These are phyloP conservation scores for Pezicula rhizophila DNA, from an alignment of 2,329 filamentous ascomycete species.

Conservation along the genomic window DNA sequence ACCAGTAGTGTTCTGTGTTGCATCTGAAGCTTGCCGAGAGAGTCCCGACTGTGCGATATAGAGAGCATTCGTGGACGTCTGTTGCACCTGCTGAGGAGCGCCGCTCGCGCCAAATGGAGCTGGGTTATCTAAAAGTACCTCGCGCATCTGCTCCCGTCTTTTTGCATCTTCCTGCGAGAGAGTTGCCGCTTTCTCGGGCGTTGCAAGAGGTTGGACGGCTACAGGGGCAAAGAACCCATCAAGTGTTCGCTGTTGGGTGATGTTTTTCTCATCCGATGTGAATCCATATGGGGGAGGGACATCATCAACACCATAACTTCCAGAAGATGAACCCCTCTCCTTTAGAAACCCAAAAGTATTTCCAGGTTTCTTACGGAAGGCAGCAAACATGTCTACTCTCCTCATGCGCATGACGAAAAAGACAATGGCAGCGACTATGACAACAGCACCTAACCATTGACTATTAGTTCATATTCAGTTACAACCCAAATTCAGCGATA, in stretches of 20 bases:
- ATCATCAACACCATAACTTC: background rate
- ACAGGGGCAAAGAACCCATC: slow-evolving; percentile 13
- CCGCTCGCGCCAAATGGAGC: slow-evolving; percentile 9
- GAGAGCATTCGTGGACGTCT: slow-evolving; percentile 7
- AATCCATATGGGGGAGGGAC: slow-evolving; percentile 11
- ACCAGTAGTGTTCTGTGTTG: slow-evolving; percentile 11
- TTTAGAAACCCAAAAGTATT: slow-evolving; percentile 21
- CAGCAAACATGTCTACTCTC: slow-evolving; percentile 14
- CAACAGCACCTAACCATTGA: slow-evolving; percentile 21
- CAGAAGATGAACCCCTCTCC: slow-evolving; percentile 8
- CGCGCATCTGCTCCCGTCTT: slow-evolving; percentile 8
- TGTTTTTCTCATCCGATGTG: slow-evolving; percentile 11
- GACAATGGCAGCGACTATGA: slow-evolving; percentile 19
- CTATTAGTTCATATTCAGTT: background rate
- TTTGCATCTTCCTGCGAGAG: slow-evolving; percentile 9
- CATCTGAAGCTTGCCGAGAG: slow-evolving; percentile 6
- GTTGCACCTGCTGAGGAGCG: slow-evolving; percentile 6
- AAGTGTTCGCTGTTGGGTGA: slow-evolving; percentile 8
- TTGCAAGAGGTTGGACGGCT: slow-evolving; percentile 8
- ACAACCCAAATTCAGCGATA: background rate
- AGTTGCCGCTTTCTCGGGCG: slow-evolving; percentile 8
- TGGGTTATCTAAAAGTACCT: slow-evolving; percentile 9
- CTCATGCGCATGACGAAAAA: slow-evolving; percentile 21
- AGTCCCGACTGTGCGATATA: slow-evolving; percentile 2
- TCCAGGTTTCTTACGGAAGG: slow-evolving; percentile 5